Evolutionary conservation across 106 monocot genomes (phyloP), one percentile per base, ranked within the genome.

Genomic region (Gastrodia elata): DNA sequence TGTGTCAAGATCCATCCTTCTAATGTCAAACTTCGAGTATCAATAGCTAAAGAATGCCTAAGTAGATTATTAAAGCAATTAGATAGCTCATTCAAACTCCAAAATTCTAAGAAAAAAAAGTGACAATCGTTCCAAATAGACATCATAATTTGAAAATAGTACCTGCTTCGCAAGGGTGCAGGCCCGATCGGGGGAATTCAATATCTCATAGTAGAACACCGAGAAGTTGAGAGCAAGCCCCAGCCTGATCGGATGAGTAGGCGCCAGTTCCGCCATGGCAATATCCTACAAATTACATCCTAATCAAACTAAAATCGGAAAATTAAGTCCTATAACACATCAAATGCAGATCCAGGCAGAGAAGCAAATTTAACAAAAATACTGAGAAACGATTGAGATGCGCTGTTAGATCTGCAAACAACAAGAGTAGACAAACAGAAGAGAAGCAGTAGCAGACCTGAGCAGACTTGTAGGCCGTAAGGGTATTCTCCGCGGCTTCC

Each of bases 151-250:
- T 67, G 36, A 13, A 38, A 38, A 35, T 18, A 6, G n/a, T 32
- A 78, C 78, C 78, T 78, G 78, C 27, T 78, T 73, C 6, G 78
- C 78, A 64, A 73, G 59, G 16, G 72, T 73, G 49, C 78, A 78
- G 16, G 78, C 78, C 65, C 65, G 65, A 64, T 78, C 78, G 2
- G 72, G 72, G 0, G 78, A 72, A 72, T 78, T 78, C 34, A 78
- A 57, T 42, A 78, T 78, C 73, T 78, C 78, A 15, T 73, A 78
- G 67, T 73, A 78, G 30, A 78, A 78, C 72, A 78, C 78, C 5
- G 78, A 78, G 72, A 78, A 78, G 37, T 78, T 78, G 15, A 78
- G 78, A 20, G 78, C 78, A 64, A 78, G 58, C 11, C 78, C 71
- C 41, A 69, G 6, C 64, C 71, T 72, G 38, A 73, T 64, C 73